phyloP scores from a whole-genome alignment of 331 rosid genomes.

The Acacia concinna region DNA sequence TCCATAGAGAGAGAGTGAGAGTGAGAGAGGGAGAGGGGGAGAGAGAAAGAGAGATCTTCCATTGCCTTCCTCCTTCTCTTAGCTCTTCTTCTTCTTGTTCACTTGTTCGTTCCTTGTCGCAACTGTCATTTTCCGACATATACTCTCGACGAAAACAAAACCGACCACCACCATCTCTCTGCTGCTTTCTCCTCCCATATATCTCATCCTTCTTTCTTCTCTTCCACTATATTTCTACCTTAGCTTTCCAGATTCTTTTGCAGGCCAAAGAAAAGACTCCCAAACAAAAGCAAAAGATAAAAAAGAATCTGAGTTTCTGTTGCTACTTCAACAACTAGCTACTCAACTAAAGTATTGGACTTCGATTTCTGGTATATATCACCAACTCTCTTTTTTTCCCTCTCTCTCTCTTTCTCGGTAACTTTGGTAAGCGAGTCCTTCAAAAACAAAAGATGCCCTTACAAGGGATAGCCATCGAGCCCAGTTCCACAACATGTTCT shows the following conservation, averaged over 20 bases:
- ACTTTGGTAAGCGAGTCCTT: neutral
- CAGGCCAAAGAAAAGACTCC: neutral
- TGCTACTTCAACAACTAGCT: neutral
- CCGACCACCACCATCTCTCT: constrained; percentile 39
- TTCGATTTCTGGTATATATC: constrained; percentile 20
- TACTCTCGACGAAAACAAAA: constrained; percentile 67
- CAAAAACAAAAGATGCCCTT: constrained; percentile 83
- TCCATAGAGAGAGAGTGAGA: constrained; percentile 5
- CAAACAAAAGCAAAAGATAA: neutral
- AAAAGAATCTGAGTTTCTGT: neutral
- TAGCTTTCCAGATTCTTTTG: constrained; percentile 32
- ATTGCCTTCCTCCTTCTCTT: constrained; percentile 3
- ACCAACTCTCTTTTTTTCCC: constrained; percentile 29
- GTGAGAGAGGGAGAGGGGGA: no score
- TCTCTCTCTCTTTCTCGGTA: neutral
- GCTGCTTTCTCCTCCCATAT: neutral
- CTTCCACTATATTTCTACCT: constrained; percentile 31
- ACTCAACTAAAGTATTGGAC: neutral
- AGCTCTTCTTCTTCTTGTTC: neutral
- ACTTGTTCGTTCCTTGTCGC: no score
- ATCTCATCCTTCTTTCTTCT: neutral
- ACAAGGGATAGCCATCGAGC: constrained; percentile 78
- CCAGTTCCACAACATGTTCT: constrained; percentile 49
- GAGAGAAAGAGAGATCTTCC: neutral
- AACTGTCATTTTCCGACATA: constrained; percentile 89